Conservation (phyloP, 331 rosid species). For the Dryas integrifolia region DNA sequence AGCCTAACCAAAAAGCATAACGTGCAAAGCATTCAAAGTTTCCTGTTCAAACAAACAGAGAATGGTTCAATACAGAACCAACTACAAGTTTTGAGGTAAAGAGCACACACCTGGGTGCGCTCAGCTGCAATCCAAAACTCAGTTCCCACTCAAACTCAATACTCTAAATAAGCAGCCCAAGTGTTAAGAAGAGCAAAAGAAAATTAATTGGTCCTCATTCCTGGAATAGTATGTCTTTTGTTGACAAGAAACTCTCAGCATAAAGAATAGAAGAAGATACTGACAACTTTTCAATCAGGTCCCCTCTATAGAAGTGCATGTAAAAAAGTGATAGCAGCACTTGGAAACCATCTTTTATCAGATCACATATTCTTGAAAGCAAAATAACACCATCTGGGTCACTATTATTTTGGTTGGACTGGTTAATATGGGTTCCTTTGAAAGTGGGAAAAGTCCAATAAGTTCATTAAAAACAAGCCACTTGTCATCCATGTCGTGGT, state of each 20-base stretch:
- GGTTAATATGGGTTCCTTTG: background rate
- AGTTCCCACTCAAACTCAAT: conserved; percentile 2
- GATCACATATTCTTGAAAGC: conserved; percentile 1
- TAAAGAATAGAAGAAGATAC: background rate
- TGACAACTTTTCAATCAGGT: background rate
- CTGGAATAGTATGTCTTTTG: background rate
- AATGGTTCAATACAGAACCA: background rate
- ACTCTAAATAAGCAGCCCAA: conserved; percentile 11
- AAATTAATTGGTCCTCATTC: background rate
- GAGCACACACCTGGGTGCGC: conserved; percentile 6
- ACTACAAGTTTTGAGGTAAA: background rate
- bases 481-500: conserved; percentile 3
- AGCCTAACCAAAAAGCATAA: background rate
- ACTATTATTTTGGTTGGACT: background rate
- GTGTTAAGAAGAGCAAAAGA: background rate
- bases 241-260: conserved; percentile 1
- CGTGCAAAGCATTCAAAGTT: background rate
- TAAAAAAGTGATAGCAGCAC: background rate
- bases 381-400: background rate
- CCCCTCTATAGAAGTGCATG: background rate
- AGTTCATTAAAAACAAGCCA: conserved; percentile 1
- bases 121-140: conserved; percentile 13
- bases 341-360: background rate
- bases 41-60: background rate
- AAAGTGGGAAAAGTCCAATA: background rate